These are phyloP conservation scores for Hippophae rhamnoides DNA, from an alignment of 306 rosid species.

Conservation along the genomic window DNA sequence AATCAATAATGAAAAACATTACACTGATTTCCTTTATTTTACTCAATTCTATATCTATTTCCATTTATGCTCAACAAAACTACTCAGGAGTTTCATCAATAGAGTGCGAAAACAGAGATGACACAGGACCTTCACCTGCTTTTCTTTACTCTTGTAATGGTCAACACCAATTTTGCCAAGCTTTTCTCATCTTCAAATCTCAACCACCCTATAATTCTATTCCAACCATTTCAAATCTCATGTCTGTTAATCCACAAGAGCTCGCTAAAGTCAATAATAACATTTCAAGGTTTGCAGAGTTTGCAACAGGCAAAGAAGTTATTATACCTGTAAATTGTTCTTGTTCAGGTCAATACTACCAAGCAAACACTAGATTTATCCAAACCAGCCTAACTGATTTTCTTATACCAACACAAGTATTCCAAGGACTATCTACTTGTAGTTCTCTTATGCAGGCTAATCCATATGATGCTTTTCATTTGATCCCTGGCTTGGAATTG, in stretches of 20 bases:
- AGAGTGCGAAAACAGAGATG: constrained; percentile 18
- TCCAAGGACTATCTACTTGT: constrained; percentile 54
- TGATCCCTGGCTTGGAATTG: constrained; percentile 27
- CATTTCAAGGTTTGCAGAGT: constrained; percentile 8
- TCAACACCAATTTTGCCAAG: constrained; percentile 25
- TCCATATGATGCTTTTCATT: constrained; percentile 18
- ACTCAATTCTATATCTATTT: not conserved
- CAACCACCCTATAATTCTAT: constrained; percentile 35
- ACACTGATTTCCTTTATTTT: not conserved
- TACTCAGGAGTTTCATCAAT: constrained; percentile 27
- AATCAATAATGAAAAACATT: constrained; percentile 5
- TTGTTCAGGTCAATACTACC: constrained; percentile 33
- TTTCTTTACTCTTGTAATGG: constrained; percentile 57
- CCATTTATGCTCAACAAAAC: constrained; percentile 27
- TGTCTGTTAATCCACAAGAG: constrained; percentile 33
- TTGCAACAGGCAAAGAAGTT: constrained; percentile 37
- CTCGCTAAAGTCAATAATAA: constrained; percentile 45
- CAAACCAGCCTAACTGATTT: constrained; percentile 18
- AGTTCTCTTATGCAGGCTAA: constrained; percentile 38
- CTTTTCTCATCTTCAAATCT: constrained; percentile 53
- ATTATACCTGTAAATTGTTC: constrained; percentile 53
- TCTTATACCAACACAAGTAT: constrained; percentile 25
- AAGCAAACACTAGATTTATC: constrained; percentile 30
- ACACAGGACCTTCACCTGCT: constrained; percentile 30
- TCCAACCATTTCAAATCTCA: constrained; percentile 43